Percentiles rank a stretch among this genome's conserved stretches.
These are phyloP conservation scores for Boletus rex-veris DNA, from an alignment of 768 basidiomycete genomes.

Conservation along the genomic window DNA sequence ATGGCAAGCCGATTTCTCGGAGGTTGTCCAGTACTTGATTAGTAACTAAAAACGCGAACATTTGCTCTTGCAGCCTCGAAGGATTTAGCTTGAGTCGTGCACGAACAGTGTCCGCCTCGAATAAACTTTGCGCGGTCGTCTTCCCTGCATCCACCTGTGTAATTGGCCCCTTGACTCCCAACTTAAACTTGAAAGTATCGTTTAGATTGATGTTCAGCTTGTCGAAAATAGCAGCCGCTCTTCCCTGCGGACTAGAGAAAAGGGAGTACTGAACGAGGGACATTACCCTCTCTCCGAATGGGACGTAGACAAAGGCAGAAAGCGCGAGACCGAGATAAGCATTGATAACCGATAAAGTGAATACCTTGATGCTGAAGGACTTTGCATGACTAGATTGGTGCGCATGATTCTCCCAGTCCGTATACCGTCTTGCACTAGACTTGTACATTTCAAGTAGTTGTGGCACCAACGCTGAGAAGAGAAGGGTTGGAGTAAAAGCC, in stretches of 20 bases:
- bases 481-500: constrained; percentile 78
- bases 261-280: constrained; percentile 38
- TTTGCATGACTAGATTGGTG: constrained; percentile 73
- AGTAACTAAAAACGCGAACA: constrained; percentile 91
- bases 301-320: constrained; percentile 94
- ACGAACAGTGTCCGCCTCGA: constrained; percentile 50
- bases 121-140: constrained; percentile 29
- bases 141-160: constrained; percentile 10
- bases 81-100: constrained; percentile 62
- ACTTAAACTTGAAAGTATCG: constrained; percentile 29
- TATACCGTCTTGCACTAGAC: constrained; percentile 60
- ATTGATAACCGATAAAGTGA: constrained; percentile 82
- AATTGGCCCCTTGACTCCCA: constrained; percentile 15
- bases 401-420: constrained; percentile 89
- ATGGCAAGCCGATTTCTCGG: constrained; percentile 79
- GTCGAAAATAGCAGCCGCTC: constrained; percentile 17
- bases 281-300: constrained; percentile 87
- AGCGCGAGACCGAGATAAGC: constrained; percentile 90
- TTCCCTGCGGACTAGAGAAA: constrained; percentile 20
- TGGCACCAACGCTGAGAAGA: constrained; percentile 81
- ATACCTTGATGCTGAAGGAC: constrained; percentile 87
- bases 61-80: constrained; percentile 76
- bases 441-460: constrained; percentile 74
- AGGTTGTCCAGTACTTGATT: constrained; percentile 81
- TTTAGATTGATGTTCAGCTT: constrained; percentile 23